A percentile compares a stretch with the other conserved stretches of the same genome.
Evolutionary conservation across 805 yeast genomes (phyloP).

Genomic region (Cyberlindnera galapagoensis): DNA sequence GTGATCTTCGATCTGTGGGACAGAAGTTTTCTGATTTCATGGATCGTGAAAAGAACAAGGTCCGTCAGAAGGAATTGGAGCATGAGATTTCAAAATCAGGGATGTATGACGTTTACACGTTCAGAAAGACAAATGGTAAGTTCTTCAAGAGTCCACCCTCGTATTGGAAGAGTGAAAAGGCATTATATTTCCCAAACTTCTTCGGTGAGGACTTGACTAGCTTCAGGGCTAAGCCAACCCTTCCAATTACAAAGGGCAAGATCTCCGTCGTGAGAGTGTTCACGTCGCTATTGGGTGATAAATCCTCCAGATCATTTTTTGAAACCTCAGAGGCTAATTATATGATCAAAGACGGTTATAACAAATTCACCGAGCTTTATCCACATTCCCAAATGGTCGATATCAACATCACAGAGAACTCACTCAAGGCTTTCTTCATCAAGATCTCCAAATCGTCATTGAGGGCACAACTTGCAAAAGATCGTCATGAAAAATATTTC

Average conservation of each 20-base stretch:
- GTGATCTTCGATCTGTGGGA: constrained; percentile 30
- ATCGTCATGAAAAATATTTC: constrained; percentile 53
- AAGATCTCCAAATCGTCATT: constrained; percentile 43
- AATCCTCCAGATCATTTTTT: constrained; percentile 58
- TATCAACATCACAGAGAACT: constrained; percentile 66
- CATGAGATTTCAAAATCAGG: constrained; percentile 62
- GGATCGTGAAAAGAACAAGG: constrained; percentile 40
- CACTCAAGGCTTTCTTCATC: constrained; percentile 60
- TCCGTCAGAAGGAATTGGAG: constrained; percentile 48
- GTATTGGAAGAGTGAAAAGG: constrained; percentile 62
- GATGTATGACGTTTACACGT: constrained; percentile 57
- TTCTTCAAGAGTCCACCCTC: constrained; percentile 79
- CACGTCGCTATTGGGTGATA: constrained; percentile 65
- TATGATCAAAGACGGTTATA: constrained; percentile 34
- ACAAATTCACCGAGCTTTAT: constrained; percentile 31
- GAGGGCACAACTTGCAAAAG: constrained; percentile 36
- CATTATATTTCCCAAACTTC: constrained; percentile 81
- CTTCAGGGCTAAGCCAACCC: constrained; percentile 22
- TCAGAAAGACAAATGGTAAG: constrained; percentile 75
- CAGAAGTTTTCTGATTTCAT: constrained; percentile 40
- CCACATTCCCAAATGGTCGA: constrained; percentile 70
- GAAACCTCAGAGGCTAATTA: constrained; percentile 36
- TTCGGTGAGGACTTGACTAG: constrained; percentile 45
- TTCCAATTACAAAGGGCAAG: constrained; percentile 39
- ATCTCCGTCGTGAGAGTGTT: constrained; percentile 60